These are phyloP conservation scores for Monascus ruber DNA, from an alignment of 2,329 filamentous ascomycete species.

Conservation along the genomic window DNA sequence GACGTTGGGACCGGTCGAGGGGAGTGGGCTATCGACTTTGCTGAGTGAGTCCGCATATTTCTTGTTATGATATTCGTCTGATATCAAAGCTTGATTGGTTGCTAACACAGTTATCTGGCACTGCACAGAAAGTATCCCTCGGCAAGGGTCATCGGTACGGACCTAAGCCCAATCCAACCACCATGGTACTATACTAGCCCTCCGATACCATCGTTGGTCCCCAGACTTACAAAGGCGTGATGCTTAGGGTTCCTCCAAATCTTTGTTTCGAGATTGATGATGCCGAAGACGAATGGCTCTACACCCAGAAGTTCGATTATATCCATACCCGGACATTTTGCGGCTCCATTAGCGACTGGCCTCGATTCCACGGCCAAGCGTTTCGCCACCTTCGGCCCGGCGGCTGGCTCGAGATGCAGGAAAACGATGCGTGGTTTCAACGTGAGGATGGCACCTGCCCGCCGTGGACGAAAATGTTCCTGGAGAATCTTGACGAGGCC, in stretches of 20 bases:
- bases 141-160: constrained; percentile 5
- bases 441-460: constrained; percentile 29
- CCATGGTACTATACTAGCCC: constrained; percentile 2
- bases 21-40: constrained; percentile 6
- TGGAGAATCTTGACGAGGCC: constrained; percentile 27
- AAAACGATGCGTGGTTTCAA: constrained; percentile 32
- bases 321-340: constrained; percentile 11
- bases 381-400: constrained; percentile 32
- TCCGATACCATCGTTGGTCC: neutral
- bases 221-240: neutral
- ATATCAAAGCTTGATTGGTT: neutral
- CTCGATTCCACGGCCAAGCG: constrained; percentile 6
- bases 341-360: constrained; percentile 9
- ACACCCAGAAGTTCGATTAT: constrained; percentile 11
- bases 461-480: constrained; percentile 14
- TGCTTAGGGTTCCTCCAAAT: constrained; percentile 12
- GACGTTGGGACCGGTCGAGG: constrained; percentile 8
- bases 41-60: neutral
- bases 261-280: constrained; percentile 14
- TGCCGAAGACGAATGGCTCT: constrained; percentile 13
- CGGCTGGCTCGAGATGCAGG: constrained; percentile 40
- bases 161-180: constrained; percentile 8
- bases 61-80: too few relatives aligned
- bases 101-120: neutral
- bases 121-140: constrained; percentile 1